Percentiles rank a stretch among this genome's conserved stretches.
phyloP scores from a whole-genome alignment of 2,329 filamentous ascomycete genomes.

The Pseudocercospora vitis region DNA sequence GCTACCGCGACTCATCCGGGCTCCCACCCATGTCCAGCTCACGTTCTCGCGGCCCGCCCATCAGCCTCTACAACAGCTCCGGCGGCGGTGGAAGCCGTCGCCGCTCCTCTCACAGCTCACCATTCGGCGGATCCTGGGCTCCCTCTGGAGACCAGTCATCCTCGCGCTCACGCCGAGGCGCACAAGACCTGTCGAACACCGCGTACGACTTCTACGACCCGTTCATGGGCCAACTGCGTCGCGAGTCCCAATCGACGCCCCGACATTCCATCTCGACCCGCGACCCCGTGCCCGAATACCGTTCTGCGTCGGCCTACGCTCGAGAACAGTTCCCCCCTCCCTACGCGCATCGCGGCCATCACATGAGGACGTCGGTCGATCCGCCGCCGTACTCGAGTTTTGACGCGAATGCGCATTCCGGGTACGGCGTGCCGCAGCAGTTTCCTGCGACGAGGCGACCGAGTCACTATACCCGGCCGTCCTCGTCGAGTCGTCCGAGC shows the following conservation, averaged over 20 bases:
- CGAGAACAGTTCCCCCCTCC: not conserved
- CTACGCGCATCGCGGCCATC: not conserved
- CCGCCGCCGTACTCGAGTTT: not conserved
- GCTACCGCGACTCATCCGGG: too few species aligned
- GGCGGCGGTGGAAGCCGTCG: not conserved
- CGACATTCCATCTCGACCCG: too few species aligned
- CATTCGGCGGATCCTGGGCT: not conserved
- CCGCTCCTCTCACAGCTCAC: not conserved
- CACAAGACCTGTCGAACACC: not conserved
- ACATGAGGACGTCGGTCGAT: not conserved
- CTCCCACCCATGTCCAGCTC: too few species aligned
- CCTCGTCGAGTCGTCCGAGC: not conserved
- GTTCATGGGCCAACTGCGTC: not conserved
- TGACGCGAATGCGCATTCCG: too few species aligned
- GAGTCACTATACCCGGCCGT: not conserved
- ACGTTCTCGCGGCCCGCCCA: too few species aligned
- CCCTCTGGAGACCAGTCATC: not conserved
- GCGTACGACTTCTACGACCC: conserved; percentile 8
- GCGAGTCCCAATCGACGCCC: not conserved
- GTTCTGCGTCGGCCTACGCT: conserved; percentile 3
- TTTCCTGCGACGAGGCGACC: not conserved
- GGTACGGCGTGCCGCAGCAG: not conserved
- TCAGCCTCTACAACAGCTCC: not conserved
- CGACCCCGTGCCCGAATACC: not conserved
- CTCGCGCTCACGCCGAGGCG: not conserved